Evolutionary conservation across 108 stramenopile species (phyloP), one percentile per base, ranked within the genome.

Genomic region (Cyclostephanos invisitatus): DNA sequence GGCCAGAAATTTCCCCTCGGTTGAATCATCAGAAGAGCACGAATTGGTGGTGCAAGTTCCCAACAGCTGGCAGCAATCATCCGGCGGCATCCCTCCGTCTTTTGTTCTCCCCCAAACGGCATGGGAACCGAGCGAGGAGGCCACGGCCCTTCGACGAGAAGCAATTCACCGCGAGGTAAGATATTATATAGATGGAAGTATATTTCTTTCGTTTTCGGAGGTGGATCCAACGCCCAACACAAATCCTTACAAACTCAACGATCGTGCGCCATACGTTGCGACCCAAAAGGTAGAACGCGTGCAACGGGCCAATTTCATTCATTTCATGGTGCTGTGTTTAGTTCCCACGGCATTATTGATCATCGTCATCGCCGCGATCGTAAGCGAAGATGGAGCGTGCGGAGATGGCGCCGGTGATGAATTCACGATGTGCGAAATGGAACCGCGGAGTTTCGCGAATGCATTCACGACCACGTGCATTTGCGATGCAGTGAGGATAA

Each of bases 381-480:
- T 94, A 9, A 72, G 83, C 20, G 91, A 89, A 28, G 86, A 89
- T 53, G 82, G 84, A 54, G 82, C 83, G 10, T 91, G 91, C 50
- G 64, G 50, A 20, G 64, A 64, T 7, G 84, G 78, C 6, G 57
- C 12, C 5, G 59, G 32, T 27, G 32, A 72, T 27, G 55, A 51
- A 27, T 79, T 87, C 6, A 84, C 80, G 22, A 61, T 62, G 14
- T 94, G 93, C 64, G 77, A 73, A 22, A 62, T 81, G 60, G 93
- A 94, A 67, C 61, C 81, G 12, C 40, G 93, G 36, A 88, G 77
- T 10, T 94, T 94, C 58, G 88, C 91, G 44, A 90, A 94, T 81
- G 93, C 93, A 7, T 94, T 94, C 70, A 94, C 93, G 37, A 88
- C 84, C 29, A 85, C 90, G 42, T 94, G 93, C 67, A 80, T 94